phyloP scores from a whole-genome alignment of 768 basidiomycete genomes.

The Mycena kentingensis region DNA sequence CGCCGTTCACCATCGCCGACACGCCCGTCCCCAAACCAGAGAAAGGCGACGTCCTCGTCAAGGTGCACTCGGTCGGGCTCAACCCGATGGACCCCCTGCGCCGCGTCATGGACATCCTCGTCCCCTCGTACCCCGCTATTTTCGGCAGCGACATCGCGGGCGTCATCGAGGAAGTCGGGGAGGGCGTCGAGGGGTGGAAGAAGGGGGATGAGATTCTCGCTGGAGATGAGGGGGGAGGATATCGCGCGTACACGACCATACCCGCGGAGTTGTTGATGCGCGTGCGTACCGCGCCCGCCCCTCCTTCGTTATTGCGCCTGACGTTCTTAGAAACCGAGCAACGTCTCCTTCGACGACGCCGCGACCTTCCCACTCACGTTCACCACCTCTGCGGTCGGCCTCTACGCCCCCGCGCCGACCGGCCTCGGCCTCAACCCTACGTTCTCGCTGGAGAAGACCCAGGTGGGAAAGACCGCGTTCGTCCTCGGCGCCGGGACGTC shows the following conservation, averaged over 20 bases:
- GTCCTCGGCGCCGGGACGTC: slow-evolving; percentile 13
- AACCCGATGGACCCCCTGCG: slow-evolving; percentile 40
- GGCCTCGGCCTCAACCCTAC: slow-evolving; percentile 20
- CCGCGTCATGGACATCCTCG: slow-evolving; percentile 23
- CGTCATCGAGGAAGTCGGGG: slow-evolving; percentile 35
- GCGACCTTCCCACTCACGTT: slow-evolving; percentile 11
- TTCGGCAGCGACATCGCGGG: slow-evolving; percentile 35
- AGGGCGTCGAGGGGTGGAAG: slow-evolving; percentile 34
- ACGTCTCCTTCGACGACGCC: slow-evolving; percentile 13
- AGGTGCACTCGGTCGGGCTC: slow-evolving; percentile 28
- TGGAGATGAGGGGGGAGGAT: slow-evolving; percentile 11
- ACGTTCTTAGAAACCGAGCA: slow-evolving; percentile 9
- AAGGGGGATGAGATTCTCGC: slow-evolving; percentile 34
- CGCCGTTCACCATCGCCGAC: slow-evolving; percentile 24
- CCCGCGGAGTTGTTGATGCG: slow-evolving; percentile 13
- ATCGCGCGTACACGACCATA: slow-evolving; percentile 32
- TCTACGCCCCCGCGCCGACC: slow-evolving; percentile 14
- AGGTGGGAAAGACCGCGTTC: slow-evolving; percentile 12
- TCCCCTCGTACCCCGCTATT: slow-evolving; percentile 30
- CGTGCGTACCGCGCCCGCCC: background rate
- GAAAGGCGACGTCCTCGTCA: slow-evolving; percentile 33
- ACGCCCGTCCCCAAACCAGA: slow-evolving; percentile 26
- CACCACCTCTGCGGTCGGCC: slow-evolving; percentile 12
- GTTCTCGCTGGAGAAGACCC: slow-evolving; percentile 12
- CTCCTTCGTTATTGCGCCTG: background rate